These are phyloP conservation scores for Puya raimondii DNA, from an alignment of 176 grass and related monocot genomes.

Conservation along the genomic window DNA sequence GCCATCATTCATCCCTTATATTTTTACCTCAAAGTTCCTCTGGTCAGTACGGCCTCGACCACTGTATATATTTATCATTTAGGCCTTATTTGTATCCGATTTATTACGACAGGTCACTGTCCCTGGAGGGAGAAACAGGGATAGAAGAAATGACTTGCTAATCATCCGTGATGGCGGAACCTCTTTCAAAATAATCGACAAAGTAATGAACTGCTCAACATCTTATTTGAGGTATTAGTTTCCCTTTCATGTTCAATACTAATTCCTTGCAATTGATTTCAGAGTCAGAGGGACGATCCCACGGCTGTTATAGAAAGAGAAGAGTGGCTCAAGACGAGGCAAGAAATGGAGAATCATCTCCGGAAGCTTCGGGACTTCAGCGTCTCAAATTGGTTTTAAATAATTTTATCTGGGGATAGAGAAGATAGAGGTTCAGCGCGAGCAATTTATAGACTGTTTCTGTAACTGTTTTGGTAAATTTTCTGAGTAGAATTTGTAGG, in stretches of 20 bases:
- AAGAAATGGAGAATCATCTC: slow-evolving; percentile 75
- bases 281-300: slow-evolving; percentile 56
- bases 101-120: slow-evolving; percentile 52
- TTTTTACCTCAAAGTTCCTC: no score
- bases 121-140: slow-evolving; percentile 65
- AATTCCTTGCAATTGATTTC: slow-evolving; percentile 14
- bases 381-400: slow-evolving; percentile 78
- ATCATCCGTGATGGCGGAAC: slow-evolving; percentile 58
- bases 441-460: no score
- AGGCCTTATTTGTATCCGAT: neutral
- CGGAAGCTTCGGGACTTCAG: slow-evolving; percentile 64
- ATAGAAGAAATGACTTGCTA: slow-evolving; percentile 65
- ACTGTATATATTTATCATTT: no score
- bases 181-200: slow-evolving; percentile 65
- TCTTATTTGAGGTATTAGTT: slow-evolving; percentile 14
- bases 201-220: slow-evolving; percentile 25
- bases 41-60: no score
- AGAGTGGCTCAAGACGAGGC: slow-evolving; percentile 53
- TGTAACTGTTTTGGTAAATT: neutral
- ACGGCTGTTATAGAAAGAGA: slow-evolving; percentile 66
- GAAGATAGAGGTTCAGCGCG: no score
- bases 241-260: neutral
- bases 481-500: neutral
- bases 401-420: neutral
- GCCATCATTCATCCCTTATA: no score